Evolutionary conservation across 495 filamentous ascomycete species (phyloP).

Genomic region (Xylaria flabelliformis): DNA sequence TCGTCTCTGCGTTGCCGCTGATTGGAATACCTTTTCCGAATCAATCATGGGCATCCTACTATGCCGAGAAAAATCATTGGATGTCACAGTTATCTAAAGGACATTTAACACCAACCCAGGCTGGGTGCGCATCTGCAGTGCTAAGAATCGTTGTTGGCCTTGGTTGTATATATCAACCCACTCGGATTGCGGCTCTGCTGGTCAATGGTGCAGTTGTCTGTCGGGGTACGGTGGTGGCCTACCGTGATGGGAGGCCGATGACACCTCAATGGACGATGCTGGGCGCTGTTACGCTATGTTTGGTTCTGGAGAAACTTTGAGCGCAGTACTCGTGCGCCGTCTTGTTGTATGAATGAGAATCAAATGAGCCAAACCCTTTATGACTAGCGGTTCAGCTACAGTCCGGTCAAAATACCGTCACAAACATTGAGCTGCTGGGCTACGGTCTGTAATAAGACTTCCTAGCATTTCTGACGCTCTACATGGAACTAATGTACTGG

Average conservation of each 20-base stretch:
- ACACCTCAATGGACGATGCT: conserved; percentile 30
- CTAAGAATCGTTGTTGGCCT: conserved; percentile 29
- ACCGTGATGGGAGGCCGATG: conserved; percentile 26
- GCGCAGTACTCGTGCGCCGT: background rate
- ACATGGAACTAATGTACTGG: too few species aligned
- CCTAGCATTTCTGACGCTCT: too few species aligned
- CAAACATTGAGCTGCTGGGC: too few species aligned
- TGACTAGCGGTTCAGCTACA: too few species aligned
- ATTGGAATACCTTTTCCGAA: conserved; percentile 31
- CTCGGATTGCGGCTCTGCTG: conserved; percentile 24
- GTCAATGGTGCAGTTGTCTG: conserved; percentile 28
- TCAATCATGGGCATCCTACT: conserved; percentile 24
- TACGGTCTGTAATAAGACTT: too few species aligned
- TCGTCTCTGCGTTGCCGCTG: conserved; percentile 31
- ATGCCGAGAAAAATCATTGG: conserved; percentile 34
- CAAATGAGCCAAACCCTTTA: too few species aligned
- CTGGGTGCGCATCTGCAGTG: conserved; percentile 20
- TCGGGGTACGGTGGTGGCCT: conserved; percentile 24
- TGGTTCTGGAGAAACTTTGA: conserved; percentile 12
- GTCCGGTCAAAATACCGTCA: too few species aligned
- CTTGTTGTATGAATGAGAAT: too few species aligned
- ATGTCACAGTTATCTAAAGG: conserved; percentile 19
- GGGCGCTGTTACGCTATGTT: conserved; percentile 18
- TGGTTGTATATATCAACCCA: conserved; percentile 30
- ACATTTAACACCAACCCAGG: conserved; percentile 28